Percentiles rank a stretch among this genome's conserved stretches.
Conservation (phyloP, 2,329 filamentous ascomycete genomes). For the Cyphellophora europaea region DNA sequence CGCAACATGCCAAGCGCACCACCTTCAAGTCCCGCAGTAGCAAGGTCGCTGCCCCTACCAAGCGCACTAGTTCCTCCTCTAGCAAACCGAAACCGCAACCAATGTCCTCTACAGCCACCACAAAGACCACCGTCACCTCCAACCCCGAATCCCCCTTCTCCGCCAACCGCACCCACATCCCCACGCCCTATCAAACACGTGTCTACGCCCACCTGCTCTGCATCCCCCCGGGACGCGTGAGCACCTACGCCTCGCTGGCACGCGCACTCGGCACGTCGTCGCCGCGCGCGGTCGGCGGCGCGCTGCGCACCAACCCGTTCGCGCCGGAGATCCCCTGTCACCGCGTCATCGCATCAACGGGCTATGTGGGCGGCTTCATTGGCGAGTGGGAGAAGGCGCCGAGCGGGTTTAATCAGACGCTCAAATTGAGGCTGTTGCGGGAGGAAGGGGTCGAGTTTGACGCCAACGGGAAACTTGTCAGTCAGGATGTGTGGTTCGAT, state of each 20-base stretch:
- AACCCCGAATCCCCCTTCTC: too few relatives aligned
- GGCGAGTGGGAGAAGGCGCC: constrained; percentile 39
- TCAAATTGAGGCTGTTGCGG: constrained; percentile 25
- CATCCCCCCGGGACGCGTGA: constrained; percentile 65
- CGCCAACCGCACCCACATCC: too few relatives aligned
- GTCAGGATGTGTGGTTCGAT: constrained; percentile 9
- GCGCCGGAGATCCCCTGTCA: constrained; percentile 35
- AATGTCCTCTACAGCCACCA: too few relatives aligned
- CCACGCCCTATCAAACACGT: constrained; percentile 38
- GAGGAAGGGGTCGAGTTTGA: constrained; percentile 28
- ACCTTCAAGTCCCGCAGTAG: too few relatives aligned
- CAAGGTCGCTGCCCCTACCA: too few relatives aligned
- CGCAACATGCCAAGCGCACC: too few relatives aligned
- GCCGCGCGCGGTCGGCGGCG: constrained; percentile 29
- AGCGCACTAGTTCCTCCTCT: too few relatives aligned
- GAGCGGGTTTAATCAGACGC: constrained; percentile 31
- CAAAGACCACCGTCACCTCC: too few relatives aligned
- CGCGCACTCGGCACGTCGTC: constrained; percentile 30
- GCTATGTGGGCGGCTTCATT: constrained; percentile 36
- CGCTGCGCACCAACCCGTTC: constrained; percentile 32
- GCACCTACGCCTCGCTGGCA: constrained; percentile 67
- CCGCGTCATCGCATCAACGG: constrained; percentile 20
- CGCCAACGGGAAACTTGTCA: constrained; percentile 16
- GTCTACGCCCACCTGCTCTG: constrained; percentile 66
- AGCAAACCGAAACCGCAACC: too few relatives aligned